Conservation (phyloP, 495 filamentous ascomycete species). For the Penicillium parvum region DNA sequence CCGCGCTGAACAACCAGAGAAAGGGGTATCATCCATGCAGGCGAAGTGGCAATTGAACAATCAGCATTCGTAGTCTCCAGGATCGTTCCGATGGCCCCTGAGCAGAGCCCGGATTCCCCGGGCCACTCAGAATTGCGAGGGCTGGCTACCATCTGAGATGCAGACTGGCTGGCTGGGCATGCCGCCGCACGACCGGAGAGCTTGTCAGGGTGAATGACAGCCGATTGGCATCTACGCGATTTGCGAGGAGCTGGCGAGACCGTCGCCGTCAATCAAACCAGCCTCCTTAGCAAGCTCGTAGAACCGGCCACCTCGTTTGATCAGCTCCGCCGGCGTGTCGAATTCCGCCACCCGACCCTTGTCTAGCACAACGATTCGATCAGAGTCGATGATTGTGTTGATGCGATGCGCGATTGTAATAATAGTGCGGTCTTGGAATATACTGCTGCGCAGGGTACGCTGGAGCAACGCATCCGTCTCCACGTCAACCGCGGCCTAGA, state of each 20-base stretch:
- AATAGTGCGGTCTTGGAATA: conserved; percentile 87
- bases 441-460: conserved; percentile 49
- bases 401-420: conserved; percentile 97
- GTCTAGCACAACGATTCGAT: conserved; percentile 86
- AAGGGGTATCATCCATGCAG: conserved; percentile 17
- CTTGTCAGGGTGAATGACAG: conserved; percentile 12
- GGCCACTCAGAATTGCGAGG: conserved; percentile 20
- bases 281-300: conserved; percentile 56
- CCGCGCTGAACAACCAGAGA: no score
- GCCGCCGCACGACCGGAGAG: conserved; percentile 7
- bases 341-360: conserved; percentile 57
- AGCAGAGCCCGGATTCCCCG: conserved; percentile 16
- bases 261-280: conserved; percentile 48
- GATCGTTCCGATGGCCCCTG: conserved; percentile 16
- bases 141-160: conserved; percentile 6
- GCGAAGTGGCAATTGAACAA: conserved; percentile 10
- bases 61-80: conserved; percentile 6
- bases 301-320: conserved; percentile 49
- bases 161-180: conserved; percentile 7
- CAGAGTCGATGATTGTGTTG: conserved; percentile 92
- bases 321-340: conserved; percentile 52
- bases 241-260: conserved; percentile 23
- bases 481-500: conserved; percentile 83
- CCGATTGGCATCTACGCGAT: conserved; percentile 13
- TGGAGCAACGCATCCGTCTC: conserved; percentile 85